These are phyloP conservation scores for Leccinum brunneo-olivaceum DNA, from an alignment of 1,284 basidiomycete genomes.

Conservation along the genomic window DNA sequence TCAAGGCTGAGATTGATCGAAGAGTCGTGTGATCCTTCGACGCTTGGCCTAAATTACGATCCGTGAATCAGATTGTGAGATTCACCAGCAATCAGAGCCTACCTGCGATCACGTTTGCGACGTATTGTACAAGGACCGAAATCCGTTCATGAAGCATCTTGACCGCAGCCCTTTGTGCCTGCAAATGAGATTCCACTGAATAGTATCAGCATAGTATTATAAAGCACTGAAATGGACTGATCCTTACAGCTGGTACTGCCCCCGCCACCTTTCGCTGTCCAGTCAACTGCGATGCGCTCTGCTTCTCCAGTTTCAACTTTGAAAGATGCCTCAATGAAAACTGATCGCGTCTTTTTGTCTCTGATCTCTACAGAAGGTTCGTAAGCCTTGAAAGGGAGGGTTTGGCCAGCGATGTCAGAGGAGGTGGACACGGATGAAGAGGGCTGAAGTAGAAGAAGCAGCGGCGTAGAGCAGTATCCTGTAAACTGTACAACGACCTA, in stretches of 20 bases:
- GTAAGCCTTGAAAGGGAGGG: conserved; percentile 83
- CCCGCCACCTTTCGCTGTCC: conserved; percentile 85
- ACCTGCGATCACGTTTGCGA: conserved; percentile 72
- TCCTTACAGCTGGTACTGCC: conserved; percentile 71
- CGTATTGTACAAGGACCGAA: conserved; percentile 75
- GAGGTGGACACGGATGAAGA: conserved; percentile 42
- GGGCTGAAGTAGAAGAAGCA: conserved; percentile 69
- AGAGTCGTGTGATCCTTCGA: conserved; percentile 74
- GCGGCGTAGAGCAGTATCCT: conserved; percentile 65
- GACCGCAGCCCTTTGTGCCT: conserved; percentile 89
- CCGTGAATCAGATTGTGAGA: conserved; percentile 2
- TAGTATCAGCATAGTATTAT: background rate
- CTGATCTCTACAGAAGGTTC: conserved; percentile 82
- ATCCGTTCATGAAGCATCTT: conserved; percentile 95
- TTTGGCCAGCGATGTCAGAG: conserved; percentile 55
- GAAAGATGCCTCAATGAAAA: conserved; percentile 78
- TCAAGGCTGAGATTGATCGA: conserved; percentile 77
- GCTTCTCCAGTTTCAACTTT: conserved; percentile 97
- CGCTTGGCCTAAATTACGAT: conserved; percentile 45
- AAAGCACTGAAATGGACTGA: conserved; percentile 1
- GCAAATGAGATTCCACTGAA: conserved; percentile 82
- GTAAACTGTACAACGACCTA: conserved; percentile 46
- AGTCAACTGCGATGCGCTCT: conserved; percentile 96
- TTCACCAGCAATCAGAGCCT: conserved; percentile 17
- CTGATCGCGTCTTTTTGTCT: conserved; percentile 67